Evolutionary conservation across 805 yeast genomes (phyloP), one percentile per base, ranked within the genome.

Genomic region (Candida awuae): DNA sequence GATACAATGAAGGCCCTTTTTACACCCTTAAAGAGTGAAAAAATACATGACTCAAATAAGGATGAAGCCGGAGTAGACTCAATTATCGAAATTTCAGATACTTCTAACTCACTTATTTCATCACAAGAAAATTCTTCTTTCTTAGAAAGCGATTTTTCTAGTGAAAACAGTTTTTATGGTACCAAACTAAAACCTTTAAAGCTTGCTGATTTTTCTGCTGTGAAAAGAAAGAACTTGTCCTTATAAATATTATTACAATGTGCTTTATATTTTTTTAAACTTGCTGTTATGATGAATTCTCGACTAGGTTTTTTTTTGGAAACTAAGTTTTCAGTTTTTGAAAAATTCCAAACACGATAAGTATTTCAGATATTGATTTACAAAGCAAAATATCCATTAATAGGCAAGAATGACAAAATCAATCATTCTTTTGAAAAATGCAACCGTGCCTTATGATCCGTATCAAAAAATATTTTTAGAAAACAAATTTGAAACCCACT

Each of bases 401-500:
- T 28, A 19, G 28, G 5, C 17, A 23, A 21, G 7, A 13, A 48
- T 46, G 54, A 29, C 21, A 7, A 52, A 41, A 19, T 45, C 55
- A 26, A 66, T 77, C 6, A 55, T 82, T 2, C 59, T 87, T 19
- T 56, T 87, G 42, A 87, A 87, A 62, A 86, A 84, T 56, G 71
- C 69, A 45, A 80, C 92, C 1, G 66, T 65, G 2, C 86, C 90
- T 0, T 50, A 46, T 4, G 95, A 86, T 52, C 78, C 79, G 1
- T 86, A 87, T 51, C 67, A 73, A 33, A 66, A 60, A 9, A 48
- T 51, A 9, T 70, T 80, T 33, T 29, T 35, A 1, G 44, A 44
- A 15, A 47, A 55, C n/a, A 61, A 65, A 0, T 69, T 59, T 45
- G 52, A 53, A 0, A 69, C 83, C 0, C 53, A 54, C 9, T 90